Conservation (phyloP, 345 rosid genomes). For the Conringia planisiliqua region DNA sequence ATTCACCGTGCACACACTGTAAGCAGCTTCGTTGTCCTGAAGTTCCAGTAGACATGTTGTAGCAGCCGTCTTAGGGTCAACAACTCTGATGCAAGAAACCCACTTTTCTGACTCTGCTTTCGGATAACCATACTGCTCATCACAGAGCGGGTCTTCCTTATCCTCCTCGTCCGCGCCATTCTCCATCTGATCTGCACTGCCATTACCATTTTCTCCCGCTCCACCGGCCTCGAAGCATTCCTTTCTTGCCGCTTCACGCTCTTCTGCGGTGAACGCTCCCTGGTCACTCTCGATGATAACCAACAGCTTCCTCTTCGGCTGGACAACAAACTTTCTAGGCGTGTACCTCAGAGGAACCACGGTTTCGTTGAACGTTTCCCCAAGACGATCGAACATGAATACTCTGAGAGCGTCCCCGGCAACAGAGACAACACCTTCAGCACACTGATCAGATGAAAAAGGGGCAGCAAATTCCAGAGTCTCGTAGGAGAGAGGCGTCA, state of each 20-base stretch:
- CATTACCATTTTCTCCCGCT: constrained; percentile 75
- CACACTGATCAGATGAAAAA: constrained; percentile 97
- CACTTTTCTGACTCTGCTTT: constrained; percentile 90
- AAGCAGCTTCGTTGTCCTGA: constrained; percentile 97
- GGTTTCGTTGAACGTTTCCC: constrained; percentile 93
- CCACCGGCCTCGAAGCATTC: constrained; percentile 86
- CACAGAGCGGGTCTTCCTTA: constrained; percentile 78
- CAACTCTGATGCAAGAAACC: constrained; percentile 97
- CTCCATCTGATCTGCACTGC: constrained; percentile 49
- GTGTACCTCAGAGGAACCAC: constrained; percentile 91
- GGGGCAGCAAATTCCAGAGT: constrained; percentile 94
- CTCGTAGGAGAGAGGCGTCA: constrained; percentile 95
- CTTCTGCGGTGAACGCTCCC: constrained; percentile 92
- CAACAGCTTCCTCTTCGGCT: constrained; percentile 70
- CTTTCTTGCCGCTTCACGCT: constrained; percentile 91
- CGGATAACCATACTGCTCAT: constrained; percentile 98
- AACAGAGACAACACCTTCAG: constrained; percentile 96
- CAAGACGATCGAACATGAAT: constrained; percentile 89
- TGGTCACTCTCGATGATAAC: constrained; percentile 94
- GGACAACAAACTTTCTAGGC: constrained; percentile 89
- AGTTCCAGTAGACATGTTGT: constrained; percentile 95
- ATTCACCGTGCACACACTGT: constrained; percentile 85
- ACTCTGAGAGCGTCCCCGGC: constrained; percentile 95
- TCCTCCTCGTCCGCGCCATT: constrained; percentile 59
- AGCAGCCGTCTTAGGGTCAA: constrained; percentile 72